Conservation (phyloP, 148 eudicot genomes). For the Amaranthus palmeri region DNA sequence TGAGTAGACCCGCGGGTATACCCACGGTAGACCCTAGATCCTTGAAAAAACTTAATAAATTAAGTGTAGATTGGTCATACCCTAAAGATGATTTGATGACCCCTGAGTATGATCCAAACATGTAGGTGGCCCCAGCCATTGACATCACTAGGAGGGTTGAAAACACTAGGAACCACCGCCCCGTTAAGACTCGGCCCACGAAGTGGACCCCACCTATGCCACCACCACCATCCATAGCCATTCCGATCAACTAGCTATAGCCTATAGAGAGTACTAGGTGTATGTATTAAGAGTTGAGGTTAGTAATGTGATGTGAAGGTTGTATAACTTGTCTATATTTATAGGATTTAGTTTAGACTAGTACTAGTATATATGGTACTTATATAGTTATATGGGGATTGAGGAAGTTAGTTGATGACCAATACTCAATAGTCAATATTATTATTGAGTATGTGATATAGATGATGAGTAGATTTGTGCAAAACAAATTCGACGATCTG, state of each 20-base stretch:
- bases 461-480: too few relatives aligned
- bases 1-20: conserved; percentile 29
- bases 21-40: conserved; percentile 36
- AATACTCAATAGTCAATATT: too few relatives aligned
- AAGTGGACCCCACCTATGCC: not conserved
- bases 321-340: not conserved
- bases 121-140: conserved; percentile 30
- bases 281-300: conserved; percentile 7
- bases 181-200: conserved; percentile 6
- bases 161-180: conserved; percentile 47
- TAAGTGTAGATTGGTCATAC: conserved; percentile 40
- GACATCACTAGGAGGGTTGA: conserved; percentile 36
- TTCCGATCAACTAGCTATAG: not conserved
- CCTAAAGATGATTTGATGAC: conserved; percentile 25
- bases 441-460: too few relatives aligned
- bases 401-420: too few relatives aligned
- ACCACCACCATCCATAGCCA: conserved; percentile 7
- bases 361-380: too few relatives aligned
- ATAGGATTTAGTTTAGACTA: not conserved
- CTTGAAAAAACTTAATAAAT: conserved; percentile 37
- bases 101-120: conserved; percentile 34
- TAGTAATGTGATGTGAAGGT: not conserved
- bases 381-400: too few relatives aligned
- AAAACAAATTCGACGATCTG: too few relatives aligned
- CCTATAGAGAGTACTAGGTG: not conserved